Base-by-base conservation (phyloP, 2,329 filamentous ascomycete genomes). In the Simplicillium aogashimaense region DNA sequence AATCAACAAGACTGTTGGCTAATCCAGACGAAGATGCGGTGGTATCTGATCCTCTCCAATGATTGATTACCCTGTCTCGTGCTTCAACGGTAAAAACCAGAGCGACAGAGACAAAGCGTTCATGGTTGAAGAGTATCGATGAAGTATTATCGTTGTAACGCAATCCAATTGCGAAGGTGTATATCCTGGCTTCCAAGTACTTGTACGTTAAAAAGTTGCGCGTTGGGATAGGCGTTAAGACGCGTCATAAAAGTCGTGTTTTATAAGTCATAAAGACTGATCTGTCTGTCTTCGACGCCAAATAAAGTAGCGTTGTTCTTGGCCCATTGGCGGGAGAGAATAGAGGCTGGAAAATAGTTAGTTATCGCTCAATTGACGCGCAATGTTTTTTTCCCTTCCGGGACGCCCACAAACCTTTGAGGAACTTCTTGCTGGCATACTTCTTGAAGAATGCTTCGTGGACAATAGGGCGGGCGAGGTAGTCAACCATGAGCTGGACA, bases 371-470 rank as follows among this genome's bases (percentile, higher is more conserved):
- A 29, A 15, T 25, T 5, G 15, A 25, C 20, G 20, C 20, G 20
- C n/a, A n/a, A n/a, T n/a, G n/a, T n/a, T n/a, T n/a, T n/a, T n/a
- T n/a, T 17, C 29, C 8, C 10, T 17, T 11, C 11, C 4, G 4
- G 15, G 29, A 13, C 25, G 20, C 16, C 42, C n/a, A 53, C 74
- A 66, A 79, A 95, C 90, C 89, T 71, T 98, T 98, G 54, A 97
- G 69, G 67, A 97, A 98, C 67, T 95, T 95, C 74, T 97, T 98
- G 77, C 87, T 94, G 42, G 92, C 92, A 61, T 98, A 98, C 66
- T 98, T 98, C 77, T 94, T 95, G 75, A 95, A 97, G 73, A 98
- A 95, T 30, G 92, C 94, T 60, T 97, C 90, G 57, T 98, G 92
- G 34, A 82, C 77, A 40, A 95, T 85, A 18, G 90, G 92, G 11